These are phyloP conservation scores for Arabis alpina DNA, from an alignment of 345 rosid genomes.

Conservation along the genomic window DNA sequence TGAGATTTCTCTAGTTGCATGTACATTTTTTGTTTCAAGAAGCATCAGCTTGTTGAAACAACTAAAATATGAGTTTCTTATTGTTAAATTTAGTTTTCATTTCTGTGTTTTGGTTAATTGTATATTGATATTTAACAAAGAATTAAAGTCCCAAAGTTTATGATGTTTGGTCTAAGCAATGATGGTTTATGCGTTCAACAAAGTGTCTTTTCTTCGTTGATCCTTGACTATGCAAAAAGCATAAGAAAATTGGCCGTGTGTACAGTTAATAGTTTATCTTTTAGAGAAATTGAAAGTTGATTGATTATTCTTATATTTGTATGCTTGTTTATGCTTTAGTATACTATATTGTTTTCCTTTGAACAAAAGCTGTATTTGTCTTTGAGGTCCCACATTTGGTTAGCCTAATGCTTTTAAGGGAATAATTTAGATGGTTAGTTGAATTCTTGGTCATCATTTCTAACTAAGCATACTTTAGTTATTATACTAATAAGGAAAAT, in stretches of 20 bases:
- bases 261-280: conserved; percentile 17
- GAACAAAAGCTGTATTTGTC: conserved; percentile 34
- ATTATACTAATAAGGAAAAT: conserved; percentile 5
- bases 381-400: conserved; percentile 42
- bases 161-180: conserved; percentile 32
- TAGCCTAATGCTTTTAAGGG: conserved; percentile 34
- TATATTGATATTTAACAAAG: neutral
- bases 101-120: conserved; percentile 4
- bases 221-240: conserved; percentile 36
- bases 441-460: conserved; percentile 42
- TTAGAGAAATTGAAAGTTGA: conserved; percentile 8
- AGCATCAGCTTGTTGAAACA: conserved; percentile 25
- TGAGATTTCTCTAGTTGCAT: conserved; percentile 32
- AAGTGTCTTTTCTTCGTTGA: conserved; percentile 35
- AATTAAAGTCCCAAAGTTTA: conserved; percentile 17
- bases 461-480: conserved; percentile 35
- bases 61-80: neutral
- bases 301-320: conserved; percentile 17
- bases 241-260: conserved; percentile 39
- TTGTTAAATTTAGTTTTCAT: conserved; percentile 11
- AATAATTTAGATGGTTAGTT: conserved; percentile 45
- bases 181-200: conserved; percentile 26
- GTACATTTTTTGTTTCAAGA: conserved; percentile 32
- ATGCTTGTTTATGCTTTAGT: conserved; percentile 16
- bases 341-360: conserved; percentile 33